A percentile compares a stretch with the other conserved stretches of the same genome.
Evolutionary conservation across 805 yeast genomes (phyloP).

Genomic region (Naumovozyma castellii): DNA sequence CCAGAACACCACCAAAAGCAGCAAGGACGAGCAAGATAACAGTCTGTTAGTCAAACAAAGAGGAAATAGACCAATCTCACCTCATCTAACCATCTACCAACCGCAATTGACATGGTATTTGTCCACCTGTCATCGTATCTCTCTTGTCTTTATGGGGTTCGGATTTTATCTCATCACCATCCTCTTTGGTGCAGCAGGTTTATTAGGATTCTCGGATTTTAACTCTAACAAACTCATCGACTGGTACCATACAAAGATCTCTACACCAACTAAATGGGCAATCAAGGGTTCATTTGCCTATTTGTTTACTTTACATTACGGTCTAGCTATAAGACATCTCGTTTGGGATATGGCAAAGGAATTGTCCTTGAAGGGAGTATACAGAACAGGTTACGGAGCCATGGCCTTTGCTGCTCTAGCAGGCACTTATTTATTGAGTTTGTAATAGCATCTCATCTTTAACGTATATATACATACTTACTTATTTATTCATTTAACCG

Average conservation of each 20-base stretch:
- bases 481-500: conserved; percentile 1
- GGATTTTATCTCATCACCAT: conserved; percentile 71
- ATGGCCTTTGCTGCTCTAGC: conserved; percentile 50
- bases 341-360: conserved; percentile 85
- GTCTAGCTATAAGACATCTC: conserved; percentile 87
- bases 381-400: conserved; percentile 83
- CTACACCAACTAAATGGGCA: conserved; percentile 49
- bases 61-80: conserved; percentile 79
- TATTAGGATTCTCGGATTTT: conserved; percentile 41
- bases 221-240: conserved; percentile 29
- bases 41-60: conserved; percentile 67
- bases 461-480: conserved; percentile 1
- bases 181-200: conserved; percentile 60
- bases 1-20: conserved; percentile 33
- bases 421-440: conserved; percentile 46
- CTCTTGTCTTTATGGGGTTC: conserved; percentile 75
- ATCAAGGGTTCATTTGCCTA: conserved; percentile 63
- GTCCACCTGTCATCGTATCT: conserved; percentile 76
- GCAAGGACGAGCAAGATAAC: conserved; percentile 49
- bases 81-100: conserved; percentile 82
- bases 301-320: conserved; percentile 81
- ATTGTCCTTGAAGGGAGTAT: conserved; percentile 76
- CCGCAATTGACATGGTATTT: conserved; percentile 81
- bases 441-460: conserved; percentile 2
- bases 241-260: conserved; percentile 47